Base-by-base conservation (phyloP, 352 stramenopile species). In the Globisporangium spinosum region DNA sequence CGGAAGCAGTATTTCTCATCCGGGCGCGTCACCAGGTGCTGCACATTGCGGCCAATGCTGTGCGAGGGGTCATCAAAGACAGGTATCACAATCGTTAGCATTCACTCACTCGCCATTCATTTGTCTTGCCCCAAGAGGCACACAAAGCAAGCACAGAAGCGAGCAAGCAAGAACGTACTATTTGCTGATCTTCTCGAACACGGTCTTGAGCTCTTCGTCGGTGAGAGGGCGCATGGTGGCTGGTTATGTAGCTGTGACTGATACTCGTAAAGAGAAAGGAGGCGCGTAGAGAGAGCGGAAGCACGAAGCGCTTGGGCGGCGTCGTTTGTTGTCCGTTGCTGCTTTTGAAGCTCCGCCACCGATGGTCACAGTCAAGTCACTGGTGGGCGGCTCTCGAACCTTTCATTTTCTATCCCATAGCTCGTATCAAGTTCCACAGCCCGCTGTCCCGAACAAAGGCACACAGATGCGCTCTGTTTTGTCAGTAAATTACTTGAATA, bases 181-280 rank as follows among this genome's bases (percentile, higher is more conserved):
- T 85, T 99, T 98, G 69, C 94, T 97, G 65, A 99, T 89, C 87
- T 99, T 99, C 71, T 99, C 93, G 78, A 99, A 99, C 40, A 99
- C 83, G 13, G 89, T 97, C 78, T 82, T 96, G 49, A 97, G 98
- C 83, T 99, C 97, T 74, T 99, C 97, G 87, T 99, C 97, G 60
- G 97, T 99, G 60, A 99, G 85, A 58, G 97, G 97, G 67, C 97
- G 89, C 97, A 99, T 99, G 56, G 43, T 51, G 17, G 17, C 8
- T 62, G 56, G 10, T 62, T 49, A n/a, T 38, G 15, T 49, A 59
- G 67, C 45, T 43, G 58, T 43, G 22, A 35, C 22, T 57, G 40
- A 53, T 22, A 38, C 17, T 51, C 20, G 38, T 23, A 20, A 34
- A 53, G 40, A 56, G 38, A 34, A 38, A 38, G 32, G 54, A n/a